Evolutionary conservation across 2,329 filamentous ascomycete genomes (phyloP).

Genomic region (Sclerotinia sclerotiorum): DNA sequence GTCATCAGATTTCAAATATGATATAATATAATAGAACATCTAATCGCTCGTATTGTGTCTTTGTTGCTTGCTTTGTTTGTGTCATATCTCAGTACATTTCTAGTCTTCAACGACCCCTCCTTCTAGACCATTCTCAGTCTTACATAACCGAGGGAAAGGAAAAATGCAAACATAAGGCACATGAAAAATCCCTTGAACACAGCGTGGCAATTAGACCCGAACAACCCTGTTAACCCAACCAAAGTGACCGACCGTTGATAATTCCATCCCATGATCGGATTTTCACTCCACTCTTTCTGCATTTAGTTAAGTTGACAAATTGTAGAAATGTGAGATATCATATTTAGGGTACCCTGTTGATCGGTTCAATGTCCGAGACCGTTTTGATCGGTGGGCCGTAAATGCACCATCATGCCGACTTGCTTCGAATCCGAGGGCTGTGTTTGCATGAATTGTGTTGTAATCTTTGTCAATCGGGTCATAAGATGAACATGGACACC

Average conservation of each 20-base stretch:
- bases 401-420: not conserved
- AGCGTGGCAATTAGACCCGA: not conserved
- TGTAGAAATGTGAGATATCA: conserved; percentile 12
- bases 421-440: not conserved
- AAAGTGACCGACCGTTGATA: conserved; percentile 1
- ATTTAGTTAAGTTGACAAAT: not conserved
- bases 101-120: not conserved
- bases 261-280: conserved; percentile 4
- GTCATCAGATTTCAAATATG: not conserved
- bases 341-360: conserved; percentile 1
- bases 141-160: conserved; percentile 9
- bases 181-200: not conserved
- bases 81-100: not conserved
- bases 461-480: not conserved
- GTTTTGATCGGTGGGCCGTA: not conserved
- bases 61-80: not conserved
- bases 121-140: not conserved
- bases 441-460: not conserved
- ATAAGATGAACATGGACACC: not conserved
- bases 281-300: not conserved
- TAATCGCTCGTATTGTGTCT: not conserved
- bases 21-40: not conserved
- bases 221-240: not conserved
- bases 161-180: conserved; percentile 3
- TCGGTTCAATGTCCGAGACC: conserved; percentile 13